Conservation (phyloP, 345 rosid genomes). For the Citrus australasica region DNA sequence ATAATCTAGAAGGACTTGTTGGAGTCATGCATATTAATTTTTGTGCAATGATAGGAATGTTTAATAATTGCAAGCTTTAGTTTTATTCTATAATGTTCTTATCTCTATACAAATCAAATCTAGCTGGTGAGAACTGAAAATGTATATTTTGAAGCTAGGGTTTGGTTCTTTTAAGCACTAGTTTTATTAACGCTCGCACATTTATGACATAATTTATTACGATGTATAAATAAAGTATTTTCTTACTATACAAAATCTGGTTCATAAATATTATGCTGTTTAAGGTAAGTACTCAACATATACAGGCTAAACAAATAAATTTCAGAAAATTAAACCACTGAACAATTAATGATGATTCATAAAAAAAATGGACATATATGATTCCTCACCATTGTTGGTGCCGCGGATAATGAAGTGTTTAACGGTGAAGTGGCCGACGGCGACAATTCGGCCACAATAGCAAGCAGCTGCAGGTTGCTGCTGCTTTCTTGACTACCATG, state of each 20-base stretch:
- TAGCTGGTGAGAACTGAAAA: background rate
- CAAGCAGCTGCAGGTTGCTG: background rate
- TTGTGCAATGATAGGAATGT: background rate
- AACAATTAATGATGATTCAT: background rate
- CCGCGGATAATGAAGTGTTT: background rate
- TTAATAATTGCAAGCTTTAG: background rate
- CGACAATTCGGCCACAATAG: background rate
- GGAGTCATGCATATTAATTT: background rate
- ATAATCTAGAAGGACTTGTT: background rate
- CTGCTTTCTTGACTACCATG: background rate
- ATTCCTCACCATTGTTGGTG: conserved; percentile 1
- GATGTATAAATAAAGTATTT: background rate
- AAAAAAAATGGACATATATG: background rate
- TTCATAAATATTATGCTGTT: background rate
- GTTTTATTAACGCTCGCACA: background rate
- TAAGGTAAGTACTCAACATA: background rate
- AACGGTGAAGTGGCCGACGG: background rate
- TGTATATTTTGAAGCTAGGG: background rate
- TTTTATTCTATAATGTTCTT: background rate
- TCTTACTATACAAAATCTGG: background rate
- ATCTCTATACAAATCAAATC: background rate
- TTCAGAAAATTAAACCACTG: background rate
- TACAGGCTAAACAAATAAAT: background rate
- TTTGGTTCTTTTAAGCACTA: background rate
- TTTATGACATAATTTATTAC: background rate